A percentile compares a stretch with the other conserved stretches of the same genome.
Evolutionary conservation across 192 early-diverging fungal genomes (phyloP).

Genomic region (Backusella australiensis): DNA sequence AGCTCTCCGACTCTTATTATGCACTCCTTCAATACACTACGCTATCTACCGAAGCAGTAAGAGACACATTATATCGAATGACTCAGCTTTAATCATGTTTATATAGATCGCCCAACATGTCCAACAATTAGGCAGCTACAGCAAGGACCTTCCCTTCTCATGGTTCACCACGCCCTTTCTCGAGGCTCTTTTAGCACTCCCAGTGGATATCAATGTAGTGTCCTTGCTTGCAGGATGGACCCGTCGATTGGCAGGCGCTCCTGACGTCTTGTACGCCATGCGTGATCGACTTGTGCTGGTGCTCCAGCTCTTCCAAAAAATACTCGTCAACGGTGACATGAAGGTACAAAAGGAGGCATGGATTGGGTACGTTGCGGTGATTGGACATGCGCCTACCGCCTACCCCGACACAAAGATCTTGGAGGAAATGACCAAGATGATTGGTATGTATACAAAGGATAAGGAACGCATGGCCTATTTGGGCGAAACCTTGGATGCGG

Average conservation of each 20-base stretch:
- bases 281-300: not conserved
- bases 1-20: constrained; percentile 5
- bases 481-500: constrained; percentile 21
- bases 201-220: not conserved
- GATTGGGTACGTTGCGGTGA: constrained; percentile 22
- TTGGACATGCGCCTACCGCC: not conserved
- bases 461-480: not conserved
- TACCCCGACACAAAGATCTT: constrained; percentile 8
- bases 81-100: not conserved
- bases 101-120: constrained; percentile 21
- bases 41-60: not conserved
- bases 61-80: not conserved
- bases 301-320: not conserved
- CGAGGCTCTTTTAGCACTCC: not conserved
- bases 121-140: constrained; percentile 19
- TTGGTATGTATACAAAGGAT: not conserved
- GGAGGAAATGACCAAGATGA: constrained; percentile 4
- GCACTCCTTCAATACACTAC: not conserved
- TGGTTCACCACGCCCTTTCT: constrained; percentile 33
- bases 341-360: constrained; percentile 18
- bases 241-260: constrained; percentile 19
- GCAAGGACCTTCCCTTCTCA: constrained; percentile 29
- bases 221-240: constrained; percentile 20
- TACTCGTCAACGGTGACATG: not conserved
- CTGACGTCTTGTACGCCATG: constrained; percentile 7